A percentile compares a stretch with the other conserved stretches of the same genome.
Evolutionary conservation across 768 basidiomycete genomes (phyloP).

Genomic region (Lenzites betulinus): DNA sequence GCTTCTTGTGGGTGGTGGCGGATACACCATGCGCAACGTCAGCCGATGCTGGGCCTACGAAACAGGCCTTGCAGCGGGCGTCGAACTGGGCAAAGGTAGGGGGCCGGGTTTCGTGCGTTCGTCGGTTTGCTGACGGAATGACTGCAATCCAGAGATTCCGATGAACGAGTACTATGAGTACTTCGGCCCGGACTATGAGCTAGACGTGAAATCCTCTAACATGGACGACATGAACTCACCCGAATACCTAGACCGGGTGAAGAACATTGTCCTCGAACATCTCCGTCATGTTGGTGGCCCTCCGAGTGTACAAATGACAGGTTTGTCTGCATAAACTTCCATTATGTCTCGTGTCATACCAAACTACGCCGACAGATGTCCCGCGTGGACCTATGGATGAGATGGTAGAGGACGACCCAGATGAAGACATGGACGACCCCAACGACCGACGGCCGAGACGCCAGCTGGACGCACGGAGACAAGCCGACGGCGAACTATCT

Average conservation of each 20-base stretch:
- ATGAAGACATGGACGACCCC: slow-evolving; percentile 80
- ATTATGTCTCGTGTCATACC: neutral
- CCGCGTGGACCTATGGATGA: slow-evolving; percentile 85
- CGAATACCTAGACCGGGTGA: slow-evolving; percentile 92
- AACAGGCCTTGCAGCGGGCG: slow-evolving; percentile 96
- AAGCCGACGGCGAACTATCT: slow-evolving; percentile 86
- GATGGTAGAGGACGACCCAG: slow-evolving; percentile 77
- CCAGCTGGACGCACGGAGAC: slow-evolving; percentile 77
- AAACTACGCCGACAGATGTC: slow-evolving; percentile 55
- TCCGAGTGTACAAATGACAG: slow-evolving; percentile 89
- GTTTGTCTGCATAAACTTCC: slow-evolving; percentile 42
- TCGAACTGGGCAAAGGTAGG: slow-evolving; percentile 83
- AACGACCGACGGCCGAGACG: slow-evolving; percentile 77
- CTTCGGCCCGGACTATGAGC: slow-evolving; percentile 95
- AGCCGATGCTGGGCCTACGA: slow-evolving; percentile 98
- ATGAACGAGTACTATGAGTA: slow-evolving; percentile 99
- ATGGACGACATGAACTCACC: slow-evolving; percentile 93
- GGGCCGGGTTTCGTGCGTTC: neutral
- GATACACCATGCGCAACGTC: slow-evolving; percentile 98
- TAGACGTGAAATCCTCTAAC: slow-evolving; percentile 93
- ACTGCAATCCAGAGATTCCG: slow-evolving; percentile 73
- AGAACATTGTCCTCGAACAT: slow-evolving; percentile 89
- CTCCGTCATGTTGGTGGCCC: slow-evolving; percentile 83
- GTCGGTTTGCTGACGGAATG: neutral
- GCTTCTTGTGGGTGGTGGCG: slow-evolving; percentile 94